Percentiles rank a stretch among this genome's conserved stretches.
Evolutionary conservation across 805 yeast species (phyloP).

Genomic region (Metschnikowia dekortorum): DNA sequence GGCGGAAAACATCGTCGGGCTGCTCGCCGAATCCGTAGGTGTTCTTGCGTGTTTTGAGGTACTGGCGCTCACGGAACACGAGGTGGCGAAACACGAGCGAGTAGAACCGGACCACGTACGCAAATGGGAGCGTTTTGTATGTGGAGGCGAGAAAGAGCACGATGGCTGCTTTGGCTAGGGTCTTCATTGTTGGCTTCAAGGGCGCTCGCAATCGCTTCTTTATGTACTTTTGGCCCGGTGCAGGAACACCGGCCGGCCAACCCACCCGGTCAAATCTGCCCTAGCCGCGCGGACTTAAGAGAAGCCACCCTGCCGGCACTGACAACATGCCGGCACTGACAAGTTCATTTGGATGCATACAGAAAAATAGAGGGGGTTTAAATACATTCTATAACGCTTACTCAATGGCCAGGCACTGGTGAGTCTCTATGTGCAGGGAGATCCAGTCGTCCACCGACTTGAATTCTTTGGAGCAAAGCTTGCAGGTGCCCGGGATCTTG

Average conservation of each 20-base stretch:
- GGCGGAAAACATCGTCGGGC: conserved; percentile 37
- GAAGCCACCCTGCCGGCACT: no score
- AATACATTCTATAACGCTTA: not conserved
- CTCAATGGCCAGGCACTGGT: conserved; percentile 26
- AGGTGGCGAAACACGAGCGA: conserved; percentile 39
- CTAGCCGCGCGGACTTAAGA: no score
- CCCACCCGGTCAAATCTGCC: no score
- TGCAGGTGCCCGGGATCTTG: conserved; percentile 68
- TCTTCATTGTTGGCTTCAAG: not conserved
- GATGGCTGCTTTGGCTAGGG: conserved; percentile 6
- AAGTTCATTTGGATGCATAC: no score
- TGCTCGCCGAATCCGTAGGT: conserved; percentile 29
- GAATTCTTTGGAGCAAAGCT: conserved; percentile 66
- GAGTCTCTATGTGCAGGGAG: conserved; percentile 59
- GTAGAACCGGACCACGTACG: conserved; percentile 63
- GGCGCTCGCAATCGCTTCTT: no score
- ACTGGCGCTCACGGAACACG: conserved; percentile 29
- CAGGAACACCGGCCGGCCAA: no score
- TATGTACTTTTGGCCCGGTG: no score
- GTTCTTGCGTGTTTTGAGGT: conserved; percentile 22
- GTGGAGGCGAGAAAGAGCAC: conserved; percentile 34
- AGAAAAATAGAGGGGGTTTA: not conserved
- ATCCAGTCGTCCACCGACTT: conserved; percentile 78
- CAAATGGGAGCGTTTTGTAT: conserved; percentile 64
- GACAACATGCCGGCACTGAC: no score